Evolutionary conservation across 1,139 yeast species (phyloP), one percentile per base, ranked within the genome.

Genomic region (Kodamaea anthophila): DNA sequence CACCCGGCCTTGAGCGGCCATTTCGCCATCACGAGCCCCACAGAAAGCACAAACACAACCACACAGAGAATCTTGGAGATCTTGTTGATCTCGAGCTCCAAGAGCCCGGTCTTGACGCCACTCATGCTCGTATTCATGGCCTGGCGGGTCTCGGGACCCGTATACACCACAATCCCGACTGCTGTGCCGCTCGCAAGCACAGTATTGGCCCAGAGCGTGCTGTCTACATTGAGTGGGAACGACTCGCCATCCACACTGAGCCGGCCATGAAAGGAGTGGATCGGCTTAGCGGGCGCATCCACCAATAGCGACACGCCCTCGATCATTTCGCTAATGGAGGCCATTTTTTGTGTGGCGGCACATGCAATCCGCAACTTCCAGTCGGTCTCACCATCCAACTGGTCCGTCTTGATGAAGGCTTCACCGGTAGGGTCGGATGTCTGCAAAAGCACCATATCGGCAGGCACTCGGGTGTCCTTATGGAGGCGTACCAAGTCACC

Each of bases 361-460:
- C 77, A 70, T 0, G 96, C 93, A 18, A 84, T 62, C 43, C 96
- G 65, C 34, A 93, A 65, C 53, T 93, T 93, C 99, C 99, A 93
- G 58, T 93, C 99, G 7, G 99, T 93, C 53, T 93, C 99, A 46
- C 99, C 99, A 54, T 93, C 99, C 32, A 93, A 65, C 55, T 93
- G 99, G 60, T 93, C 99, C 0, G 99, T 93, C 46, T 94, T 83
- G 41, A 93, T 84, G 48, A 93, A 93, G 1, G 91, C 74, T 52
- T 91, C 99, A 5, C 97, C 98, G 6, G 72, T 68, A 11, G 58
- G 52, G 47, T 88, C 96, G 29, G 88, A 79, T 0, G 96, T 79
- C 49, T 86, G 94, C 26, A 93, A 58, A 21, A 93, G 57, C 3
- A 93, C 62, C 76, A 87, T 69, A 52, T 93, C 98, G 1, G 98